phyloP scores from a whole-genome alignment of 2,329 filamentous ascomycete genomes.

The Colletotrichum somersetense region DNA sequence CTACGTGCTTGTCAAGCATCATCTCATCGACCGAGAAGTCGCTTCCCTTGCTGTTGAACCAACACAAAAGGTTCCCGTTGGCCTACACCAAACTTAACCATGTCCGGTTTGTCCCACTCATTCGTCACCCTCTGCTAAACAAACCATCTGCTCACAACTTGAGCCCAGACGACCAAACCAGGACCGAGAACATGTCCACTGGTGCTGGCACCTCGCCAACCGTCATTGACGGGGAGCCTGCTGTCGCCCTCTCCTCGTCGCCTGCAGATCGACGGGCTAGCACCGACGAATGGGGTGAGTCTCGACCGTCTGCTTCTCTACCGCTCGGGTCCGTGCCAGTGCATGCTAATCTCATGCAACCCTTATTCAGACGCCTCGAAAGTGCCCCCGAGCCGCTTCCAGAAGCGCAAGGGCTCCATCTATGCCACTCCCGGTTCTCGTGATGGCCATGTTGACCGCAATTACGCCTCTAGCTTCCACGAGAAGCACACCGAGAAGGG shows the following conservation, averaged over 20 bases:
- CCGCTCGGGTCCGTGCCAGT: neutral
- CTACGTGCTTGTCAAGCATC: neutral
- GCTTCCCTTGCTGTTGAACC: neutral
- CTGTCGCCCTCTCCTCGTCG: conserved; percentile 38
- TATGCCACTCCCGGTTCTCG: conserved; percentile 74
- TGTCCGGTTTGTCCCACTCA: conserved; percentile 24
- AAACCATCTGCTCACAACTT: neutral
- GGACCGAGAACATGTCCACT: conserved; percentile 22
- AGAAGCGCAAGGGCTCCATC: conserved; percentile 77
- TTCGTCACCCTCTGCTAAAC: too few relatives aligned
- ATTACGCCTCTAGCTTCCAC: conserved; percentile 71
- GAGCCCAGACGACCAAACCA: conserved; percentile 24
- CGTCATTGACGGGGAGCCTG: conserved; percentile 20
- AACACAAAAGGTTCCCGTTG: neutral
- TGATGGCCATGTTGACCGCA: conserved; percentile 73
- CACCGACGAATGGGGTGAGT: conserved; percentile 64
- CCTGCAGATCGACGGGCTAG: conserved; percentile 53
- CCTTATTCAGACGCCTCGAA: conserved; percentile 69
- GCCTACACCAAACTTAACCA: neutral
- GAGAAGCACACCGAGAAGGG: conserved; percentile 69
- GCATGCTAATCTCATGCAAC: conserved; percentile 28
- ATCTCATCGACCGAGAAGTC: neutral
- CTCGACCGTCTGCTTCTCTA: neutral
- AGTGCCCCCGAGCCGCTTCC: conserved; percentile 75
- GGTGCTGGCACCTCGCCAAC: conserved; percentile 16